Base-by-base conservation (phyloP, 176 grass and related monocot genomes). In the Paspalum vaginatum region DNA sequence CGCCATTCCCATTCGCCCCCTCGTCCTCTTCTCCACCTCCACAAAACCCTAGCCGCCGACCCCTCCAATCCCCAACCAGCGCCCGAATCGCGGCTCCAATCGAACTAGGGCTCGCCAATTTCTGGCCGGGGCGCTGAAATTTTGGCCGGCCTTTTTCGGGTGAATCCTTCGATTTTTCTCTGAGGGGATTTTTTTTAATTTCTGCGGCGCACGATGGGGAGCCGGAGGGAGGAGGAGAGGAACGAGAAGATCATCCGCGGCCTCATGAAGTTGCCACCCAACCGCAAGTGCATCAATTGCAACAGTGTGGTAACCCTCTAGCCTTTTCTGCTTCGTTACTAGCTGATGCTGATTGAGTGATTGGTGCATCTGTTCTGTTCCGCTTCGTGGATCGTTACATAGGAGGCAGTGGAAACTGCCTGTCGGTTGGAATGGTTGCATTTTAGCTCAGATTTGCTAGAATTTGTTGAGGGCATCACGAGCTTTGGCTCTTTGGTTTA, bases 171-270 rank as follows among this genome's bases (percentile, higher is more conserved):
- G 4, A 13, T 49, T 51, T 51, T 66, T 52, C 62, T 18, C 11
- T 18, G 22, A 9, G 73, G 83, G 73, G 73, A 72, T 82, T 51
- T 45, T 57, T 57, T 53, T n/a, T n/a, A 10, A 43, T 48, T 68
- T 9, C 41, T 45, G 16, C 66, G 78, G 74, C 53, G 83, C 68
- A 86, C 27, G 58, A 99, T 99, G 96, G 90, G 90, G 68, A 93
- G 84, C 79, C 90, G 90, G 85, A 95, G 84, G 85, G 92, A 95
- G 81, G 93, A 95, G 71, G 96, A 91, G 86, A 91, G 90, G 79
- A 99, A 88, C 88, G 93, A 99, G 90, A 99, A 93, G 92, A 99
- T 99, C 61, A 95, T 99, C 49, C 85, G 96, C 70, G 93, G 96
- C 27, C 85, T 99, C 87, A 95, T 99, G 96, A 99, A 99, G 87